phyloP scores from a whole-genome alignment of 2,329 filamentous ascomycete species.

The Diaporthe ilicicola region DNA sequence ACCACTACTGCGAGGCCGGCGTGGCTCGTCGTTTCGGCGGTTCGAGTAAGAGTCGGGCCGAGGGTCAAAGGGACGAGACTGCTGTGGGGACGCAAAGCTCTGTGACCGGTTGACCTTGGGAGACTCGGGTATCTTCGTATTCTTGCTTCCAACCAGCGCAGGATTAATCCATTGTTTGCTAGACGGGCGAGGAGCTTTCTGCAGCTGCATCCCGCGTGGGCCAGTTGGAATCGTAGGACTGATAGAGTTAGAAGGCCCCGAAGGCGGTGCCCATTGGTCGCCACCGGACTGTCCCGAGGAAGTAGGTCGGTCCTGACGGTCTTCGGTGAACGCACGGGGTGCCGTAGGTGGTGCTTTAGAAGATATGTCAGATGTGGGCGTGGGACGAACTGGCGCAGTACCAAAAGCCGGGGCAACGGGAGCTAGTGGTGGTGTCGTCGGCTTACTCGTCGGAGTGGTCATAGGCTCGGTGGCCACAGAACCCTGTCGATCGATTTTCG shows the following conservation, averaged over 20 bases:
- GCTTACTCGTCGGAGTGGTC: constrained; percentile 50
- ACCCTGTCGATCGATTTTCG: constrained; percentile 58
- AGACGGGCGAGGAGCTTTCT: constrained; percentile 55
- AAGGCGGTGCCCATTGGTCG: constrained; percentile 49
- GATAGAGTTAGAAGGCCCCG: constrained; percentile 56
- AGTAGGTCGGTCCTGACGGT: constrained; percentile 60
- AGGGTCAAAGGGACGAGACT: constrained; percentile 42
- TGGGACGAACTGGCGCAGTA: constrained; percentile 58
- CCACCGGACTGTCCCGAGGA: constrained; percentile 50
- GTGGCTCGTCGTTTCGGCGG: constrained; percentile 52
- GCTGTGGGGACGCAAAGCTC: constrained; percentile 55
- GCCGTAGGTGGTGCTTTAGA: constrained; percentile 61
- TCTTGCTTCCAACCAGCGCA: constrained; percentile 49
- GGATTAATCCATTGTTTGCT: constrained; percentile 70
- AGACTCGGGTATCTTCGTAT: constrained; percentile 56
- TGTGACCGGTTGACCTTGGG: constrained; percentile 61
- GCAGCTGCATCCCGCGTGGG: constrained; percentile 58
- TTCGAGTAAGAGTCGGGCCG: constrained; percentile 48
- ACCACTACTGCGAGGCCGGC: constrained; percentile 62
- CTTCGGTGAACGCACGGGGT: constrained; percentile 59
- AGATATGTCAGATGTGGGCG: constrained; percentile 37
- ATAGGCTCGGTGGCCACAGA: constrained; percentile 58
- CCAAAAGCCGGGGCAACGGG: constrained; percentile 68
- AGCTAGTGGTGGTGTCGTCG: constrained; percentile 65
- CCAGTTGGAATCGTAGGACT: constrained; percentile 61